A percentile compares a stretch with the other conserved stretches of the same genome.
Conservation (phyloP, 768 basidiomycete species). For the Mycena galericulata region DNA sequence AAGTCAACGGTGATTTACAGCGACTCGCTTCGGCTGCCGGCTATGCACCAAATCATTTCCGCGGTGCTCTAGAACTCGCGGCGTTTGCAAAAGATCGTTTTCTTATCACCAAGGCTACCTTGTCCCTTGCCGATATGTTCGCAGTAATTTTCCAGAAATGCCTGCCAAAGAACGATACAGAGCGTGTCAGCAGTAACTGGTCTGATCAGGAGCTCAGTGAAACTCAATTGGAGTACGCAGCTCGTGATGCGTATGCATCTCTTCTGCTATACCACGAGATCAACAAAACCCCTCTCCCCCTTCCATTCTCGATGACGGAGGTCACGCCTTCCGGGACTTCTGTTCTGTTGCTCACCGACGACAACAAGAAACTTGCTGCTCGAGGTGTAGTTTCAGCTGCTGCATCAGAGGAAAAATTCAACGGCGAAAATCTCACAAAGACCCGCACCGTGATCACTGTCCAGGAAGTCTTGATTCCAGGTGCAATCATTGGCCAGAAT, state of each 20-base stretch:
- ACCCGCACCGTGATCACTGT: constrained; percentile 20
- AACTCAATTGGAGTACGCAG: constrained; percentile 17
- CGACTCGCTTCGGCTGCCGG: constrained; percentile 8
- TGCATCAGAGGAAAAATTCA: not conserved
- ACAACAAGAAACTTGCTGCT: constrained; percentile 19
- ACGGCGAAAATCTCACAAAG: constrained; percentile 4
- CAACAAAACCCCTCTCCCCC: constrained; percentile 19
- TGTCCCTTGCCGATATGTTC: constrained; percentile 16
- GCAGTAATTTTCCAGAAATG: constrained; percentile 16
- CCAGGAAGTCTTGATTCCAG: constrained; percentile 13
- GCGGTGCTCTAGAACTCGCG: constrained; percentile 15
- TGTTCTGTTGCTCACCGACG: constrained; percentile 20
- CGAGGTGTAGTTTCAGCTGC: constrained; percentile 10
- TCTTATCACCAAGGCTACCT: constrained; percentile 13
- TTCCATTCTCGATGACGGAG: not conserved
- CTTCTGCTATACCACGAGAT: constrained; percentile 11
- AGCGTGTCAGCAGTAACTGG: constrained; percentile 26
- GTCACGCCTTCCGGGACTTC: not conserved
- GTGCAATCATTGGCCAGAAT: constrained; percentile 13
- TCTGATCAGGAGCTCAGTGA: constrained; percentile 13
- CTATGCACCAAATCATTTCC: constrained; percentile 4
- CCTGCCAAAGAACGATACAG: constrained; percentile 10
- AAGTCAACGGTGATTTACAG: constrained; percentile 20
- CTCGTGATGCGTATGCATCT: constrained; percentile 8
- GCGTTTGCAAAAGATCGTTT: constrained; percentile 20